Percentiles rank a stretch among this genome's conserved stretches.
These are phyloP conservation scores for Ganoderma resinaceum DNA, from an alignment of 1,284 basidiomycete species.

Conservation along the genomic window DNA sequence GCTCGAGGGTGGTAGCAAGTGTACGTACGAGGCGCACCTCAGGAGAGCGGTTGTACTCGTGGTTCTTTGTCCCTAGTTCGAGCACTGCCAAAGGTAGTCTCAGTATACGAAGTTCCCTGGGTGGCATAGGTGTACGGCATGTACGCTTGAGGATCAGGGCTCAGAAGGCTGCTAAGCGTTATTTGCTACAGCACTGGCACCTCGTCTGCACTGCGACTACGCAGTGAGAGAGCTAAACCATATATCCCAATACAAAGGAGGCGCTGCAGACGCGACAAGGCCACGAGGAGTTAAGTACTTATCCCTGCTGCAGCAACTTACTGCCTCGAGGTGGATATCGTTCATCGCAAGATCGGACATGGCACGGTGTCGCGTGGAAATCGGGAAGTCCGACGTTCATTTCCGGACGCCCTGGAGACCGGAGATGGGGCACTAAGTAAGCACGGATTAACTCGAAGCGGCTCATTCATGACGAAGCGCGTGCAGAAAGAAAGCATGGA, in stretches of 20 bases:
- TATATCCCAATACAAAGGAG: background rate
- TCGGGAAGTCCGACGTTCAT: background rate
- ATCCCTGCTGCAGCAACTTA: background rate
- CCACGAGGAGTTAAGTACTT: constrained; percentile 4
- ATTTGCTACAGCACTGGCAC: background rate
- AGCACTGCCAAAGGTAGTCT: background rate
- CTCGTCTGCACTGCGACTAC: background rate
- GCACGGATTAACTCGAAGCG: background rate
- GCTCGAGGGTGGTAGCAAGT: background rate
- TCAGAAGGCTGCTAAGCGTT: constrained; percentile 2
- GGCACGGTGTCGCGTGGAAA: background rate
- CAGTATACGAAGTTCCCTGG: background rate
- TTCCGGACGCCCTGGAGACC: background rate
- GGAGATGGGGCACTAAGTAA: background rate
- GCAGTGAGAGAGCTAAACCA: background rate
- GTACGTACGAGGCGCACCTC: background rate
- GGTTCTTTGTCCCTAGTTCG: background rate
- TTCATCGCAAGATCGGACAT: background rate
- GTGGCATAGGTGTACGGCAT: background rate
- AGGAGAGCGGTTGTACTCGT: background rate
- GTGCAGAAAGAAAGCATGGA: background rate
- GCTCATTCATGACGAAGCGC: background rate
- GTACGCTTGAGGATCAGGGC: background rate
- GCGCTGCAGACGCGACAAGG: background rate
- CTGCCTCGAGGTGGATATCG: background rate